Evolutionary conservation across 2,329 filamentous ascomycete species (phyloP).

Genomic region (Nemania sp.): DNA sequence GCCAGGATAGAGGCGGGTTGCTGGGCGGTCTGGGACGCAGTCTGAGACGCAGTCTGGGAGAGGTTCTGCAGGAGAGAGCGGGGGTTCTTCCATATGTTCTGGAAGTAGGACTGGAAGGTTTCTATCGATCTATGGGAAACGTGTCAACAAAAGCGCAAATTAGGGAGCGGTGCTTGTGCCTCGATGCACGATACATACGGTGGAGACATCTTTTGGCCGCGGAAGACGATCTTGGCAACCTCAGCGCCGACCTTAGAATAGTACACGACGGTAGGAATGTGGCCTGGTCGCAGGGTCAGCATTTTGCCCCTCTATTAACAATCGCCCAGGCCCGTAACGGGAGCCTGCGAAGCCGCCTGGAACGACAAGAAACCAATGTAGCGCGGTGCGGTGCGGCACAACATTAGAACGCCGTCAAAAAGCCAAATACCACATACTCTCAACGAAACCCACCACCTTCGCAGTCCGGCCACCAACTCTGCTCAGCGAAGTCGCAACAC

Average conservation of each 20-base stretch:
- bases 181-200: slow-evolving; percentile 71
- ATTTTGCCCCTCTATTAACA: background rate
- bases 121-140: slow-evolving; percentile 63
- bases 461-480: slow-evolving; percentile 84
- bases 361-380: background rate
- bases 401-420: background rate
- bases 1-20: slow-evolving; percentile 41
- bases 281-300: slow-evolving; percentile 56
- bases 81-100: slow-evolving; percentile 75
- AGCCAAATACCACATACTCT: slow-evolving; percentile 68
- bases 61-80: slow-evolving; percentile 55
- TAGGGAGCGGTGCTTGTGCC: background rate
- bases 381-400: background rate
- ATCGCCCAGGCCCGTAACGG: background rate
- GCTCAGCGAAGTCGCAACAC: slow-evolving; percentile 66
- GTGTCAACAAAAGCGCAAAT: slow-evolving; percentile 22
- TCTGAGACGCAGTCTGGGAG: slow-evolving; percentile 46
- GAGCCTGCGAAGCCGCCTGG: too few relatives aligned
- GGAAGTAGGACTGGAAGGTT: slow-evolving; percentile 86
- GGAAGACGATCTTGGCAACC: slow-evolving; percentile 84
- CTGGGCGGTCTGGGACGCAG: slow-evolving; percentile 54
- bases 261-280: slow-evolving; percentile 86
- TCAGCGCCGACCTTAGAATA: slow-evolving; percentile 89
- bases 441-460: slow-evolving; percentile 74
- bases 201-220: slow-evolving; percentile 86